A percentile compares a stretch with the other conserved stretches of the same genome.
These are phyloP conservation scores for Helotiales sp. DNA, from an alignment of 2,329 filamentous ascomycete genomes.

Conservation along the genomic window DNA sequence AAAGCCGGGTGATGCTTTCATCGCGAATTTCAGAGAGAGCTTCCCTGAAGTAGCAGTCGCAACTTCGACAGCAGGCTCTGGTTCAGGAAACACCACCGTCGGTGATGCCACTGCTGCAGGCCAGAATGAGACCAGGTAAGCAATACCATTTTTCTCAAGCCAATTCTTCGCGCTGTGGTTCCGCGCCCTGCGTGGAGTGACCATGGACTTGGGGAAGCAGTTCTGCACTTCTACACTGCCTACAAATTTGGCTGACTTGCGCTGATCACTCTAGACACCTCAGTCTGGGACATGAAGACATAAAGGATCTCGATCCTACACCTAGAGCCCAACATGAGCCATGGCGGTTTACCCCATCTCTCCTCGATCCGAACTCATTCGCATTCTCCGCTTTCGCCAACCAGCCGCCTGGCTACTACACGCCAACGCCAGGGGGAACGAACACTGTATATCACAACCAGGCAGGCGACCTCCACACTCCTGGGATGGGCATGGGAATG, in stretches of 20 bases:
- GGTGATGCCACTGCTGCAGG: slow-evolving; percentile 36
- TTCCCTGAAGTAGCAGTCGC: slow-evolving; percentile 75
- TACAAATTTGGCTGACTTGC: slow-evolving; percentile 4
- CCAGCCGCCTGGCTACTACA: slow-evolving; percentile 83
- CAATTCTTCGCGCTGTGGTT: background rate
- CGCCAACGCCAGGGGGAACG: slow-evolving; percentile 80
- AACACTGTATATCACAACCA: slow-evolving; percentile 82
- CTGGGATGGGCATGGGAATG: slow-evolving; percentile 73
- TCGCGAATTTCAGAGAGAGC: slow-evolving; percentile 80
- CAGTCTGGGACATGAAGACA: slow-evolving; percentile 41
- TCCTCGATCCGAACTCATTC: slow-evolving; percentile 85
- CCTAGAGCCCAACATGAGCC: slow-evolving; percentile 79
- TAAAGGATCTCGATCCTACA: slow-evolving; percentile 82
- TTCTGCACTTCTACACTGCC: background rate
- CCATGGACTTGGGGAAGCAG: background rate
- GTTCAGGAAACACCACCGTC: slow-evolving; percentile 42
- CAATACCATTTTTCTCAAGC: slow-evolving; percentile 1
- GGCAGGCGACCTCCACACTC: slow-evolving; percentile 86
- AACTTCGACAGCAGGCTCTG: slow-evolving; percentile 51
- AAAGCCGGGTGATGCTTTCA: slow-evolving; percentile 84
- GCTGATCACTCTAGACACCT: slow-evolving; percentile 34
- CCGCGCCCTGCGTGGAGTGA: background rate
- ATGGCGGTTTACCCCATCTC: slow-evolving; percentile 87
- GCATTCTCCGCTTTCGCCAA: slow-evolving; percentile 80
- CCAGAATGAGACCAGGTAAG: slow-evolving; percentile 39